A percentile compares a stretch with the other conserved stretches of the same genome.
phyloP scores from a whole-genome alignment of 2,329 filamentous ascomycete species.

The Eutypa lata region DNA sequence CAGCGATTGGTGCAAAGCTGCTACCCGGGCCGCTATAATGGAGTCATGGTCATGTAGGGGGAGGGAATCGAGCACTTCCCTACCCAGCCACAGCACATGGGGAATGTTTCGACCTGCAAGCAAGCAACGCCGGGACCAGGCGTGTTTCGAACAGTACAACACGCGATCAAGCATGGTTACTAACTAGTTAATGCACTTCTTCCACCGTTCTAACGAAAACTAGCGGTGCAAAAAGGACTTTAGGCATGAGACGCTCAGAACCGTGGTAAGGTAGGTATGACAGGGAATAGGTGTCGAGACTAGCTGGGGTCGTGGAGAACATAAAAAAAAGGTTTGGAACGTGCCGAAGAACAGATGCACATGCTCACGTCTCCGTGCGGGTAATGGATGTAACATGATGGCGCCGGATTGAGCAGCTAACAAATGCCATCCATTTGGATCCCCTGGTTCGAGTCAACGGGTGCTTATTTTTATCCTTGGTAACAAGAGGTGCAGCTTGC shows the following conservation, averaged over 20 bases:
- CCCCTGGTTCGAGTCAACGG: background rate
- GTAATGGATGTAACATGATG: constrained; percentile 24
- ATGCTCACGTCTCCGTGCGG: constrained; percentile 15
- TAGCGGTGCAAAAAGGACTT: background rate
- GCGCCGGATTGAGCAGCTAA: constrained; percentile 17
- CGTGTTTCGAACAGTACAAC: background rate
- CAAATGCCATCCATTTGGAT: constrained; percentile 5
- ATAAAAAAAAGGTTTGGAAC: constrained; percentile 27
- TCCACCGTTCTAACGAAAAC: background rate
- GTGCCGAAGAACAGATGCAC: constrained; percentile 22
- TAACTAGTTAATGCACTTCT: background rate
- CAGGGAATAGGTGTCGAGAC: constrained; percentile 4
- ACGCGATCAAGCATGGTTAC: background rate
- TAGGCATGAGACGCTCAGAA: background rate
- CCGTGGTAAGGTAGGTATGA: background rate
- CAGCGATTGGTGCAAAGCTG: background rate
- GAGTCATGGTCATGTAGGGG: background rate
- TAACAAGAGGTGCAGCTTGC: constrained; percentile 5
- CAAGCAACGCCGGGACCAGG: background rate
- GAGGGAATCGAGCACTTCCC: background rate
- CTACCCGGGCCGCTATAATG: background rate
- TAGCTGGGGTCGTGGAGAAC: constrained; percentile 17
- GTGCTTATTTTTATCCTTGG: constrained; percentile 5
- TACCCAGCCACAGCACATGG: background rate
- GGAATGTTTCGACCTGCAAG: background rate